A percentile compares a stretch with the other conserved stretches of the same genome.
Evolutionary conservation across 164 flowering plant genomes (phyloP).

Genomic region (Dillenia suffruticosa): DNA sequence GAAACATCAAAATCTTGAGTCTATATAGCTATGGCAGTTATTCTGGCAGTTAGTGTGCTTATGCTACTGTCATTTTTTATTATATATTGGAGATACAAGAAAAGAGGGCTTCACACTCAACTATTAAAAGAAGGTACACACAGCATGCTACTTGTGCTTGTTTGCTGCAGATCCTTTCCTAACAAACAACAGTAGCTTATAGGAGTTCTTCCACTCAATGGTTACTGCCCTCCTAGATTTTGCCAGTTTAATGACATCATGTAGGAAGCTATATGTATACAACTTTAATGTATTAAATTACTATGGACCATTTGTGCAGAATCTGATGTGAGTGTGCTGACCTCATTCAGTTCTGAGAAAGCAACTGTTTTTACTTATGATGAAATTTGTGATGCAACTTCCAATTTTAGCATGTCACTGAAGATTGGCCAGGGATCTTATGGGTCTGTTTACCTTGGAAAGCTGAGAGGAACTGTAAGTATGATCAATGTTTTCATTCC

Average conservation of each 20-base stretch:
- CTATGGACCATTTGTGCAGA: slow-evolving; percentile 1
- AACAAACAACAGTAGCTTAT: too few species aligned
- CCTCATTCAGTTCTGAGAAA: slow-evolving; percentile 15
- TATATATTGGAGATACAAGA: slow-evolving; percentile 14
- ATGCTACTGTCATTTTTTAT: slow-evolving; percentile 1
- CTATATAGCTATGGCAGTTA: slow-evolving; percentile 9
- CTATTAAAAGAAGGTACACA: slow-evolving; percentile 11
- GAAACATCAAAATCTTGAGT: slow-evolving; percentile 9
- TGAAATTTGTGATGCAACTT: slow-evolving; percentile 26
- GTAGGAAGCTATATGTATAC: too few species aligned
- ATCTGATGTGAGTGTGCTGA: slow-evolving; percentile 11
- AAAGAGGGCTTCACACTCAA: background rate
- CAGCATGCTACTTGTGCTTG: too few species aligned
- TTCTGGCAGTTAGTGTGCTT: slow-evolving; percentile 7
- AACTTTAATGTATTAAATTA: too few species aligned
- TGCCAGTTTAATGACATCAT: too few species aligned
- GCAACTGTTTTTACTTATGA: slow-evolving; percentile 18
- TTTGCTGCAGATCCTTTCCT: too few species aligned
- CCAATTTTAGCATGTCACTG: slow-evolving; percentile 15
- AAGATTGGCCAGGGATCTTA: slow-evolving; percentile 37
- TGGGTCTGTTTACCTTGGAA: slow-evolving; percentile 33
- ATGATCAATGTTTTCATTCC: background rate
- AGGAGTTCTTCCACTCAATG: too few species aligned
- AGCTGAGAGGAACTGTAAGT: slow-evolving; percentile 23
- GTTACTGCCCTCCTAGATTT: too few species aligned